Conservation (phyloP, 148 eudicot species). For the Rhododendron griersonianum region DNA sequence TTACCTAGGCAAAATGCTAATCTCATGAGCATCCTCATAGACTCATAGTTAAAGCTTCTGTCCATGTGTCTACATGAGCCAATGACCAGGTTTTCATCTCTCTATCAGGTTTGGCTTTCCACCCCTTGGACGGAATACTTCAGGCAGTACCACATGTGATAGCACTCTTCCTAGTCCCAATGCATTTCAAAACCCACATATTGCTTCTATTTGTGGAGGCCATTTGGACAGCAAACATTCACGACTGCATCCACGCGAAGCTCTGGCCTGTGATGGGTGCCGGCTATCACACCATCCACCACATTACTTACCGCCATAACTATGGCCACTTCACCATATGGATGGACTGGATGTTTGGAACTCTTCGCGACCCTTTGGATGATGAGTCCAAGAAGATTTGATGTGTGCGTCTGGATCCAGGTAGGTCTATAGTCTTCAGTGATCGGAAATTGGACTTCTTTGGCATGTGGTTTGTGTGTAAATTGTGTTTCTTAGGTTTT, state of each 20-base stretch:
- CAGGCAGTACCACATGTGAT: slow-evolving; percentile 79
- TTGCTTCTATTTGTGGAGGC: slow-evolving; percentile 60
- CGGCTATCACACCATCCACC: slow-evolving; percentile 93
- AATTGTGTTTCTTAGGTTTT: neutral
- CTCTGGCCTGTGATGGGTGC: slow-evolving; percentile 98
- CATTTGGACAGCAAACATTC: slow-evolving; percentile 90
- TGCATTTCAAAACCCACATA: slow-evolving; percentile 64
- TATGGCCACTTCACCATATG: slow-evolving; percentile 86
- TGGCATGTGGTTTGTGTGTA: slow-evolving; percentile 1
- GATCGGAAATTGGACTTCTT: neutral
- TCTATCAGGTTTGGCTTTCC: slow-evolving; percentile 72
- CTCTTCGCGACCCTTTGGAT: slow-evolving; percentile 58
- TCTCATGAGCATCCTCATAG: slow-evolving; percentile 1
- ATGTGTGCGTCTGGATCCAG: neutral
- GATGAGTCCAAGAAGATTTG: slow-evolving; percentile 49
- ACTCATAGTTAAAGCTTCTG: neutral
- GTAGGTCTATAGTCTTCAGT: neutral
- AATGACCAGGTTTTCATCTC: neutral
- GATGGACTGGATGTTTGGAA: slow-evolving; percentile 98
- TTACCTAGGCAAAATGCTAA: neutral
- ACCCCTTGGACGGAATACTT: slow-evolving; percentile 84
- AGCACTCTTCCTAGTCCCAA: slow-evolving; percentile 60
- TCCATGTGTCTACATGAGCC: neutral
- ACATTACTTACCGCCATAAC: slow-evolving; percentile 83
- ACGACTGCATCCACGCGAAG: slow-evolving; percentile 78